Base-by-base conservation (phyloP, 805 yeast genomes). In the Sugiyamaella mastotermitis region DNA sequence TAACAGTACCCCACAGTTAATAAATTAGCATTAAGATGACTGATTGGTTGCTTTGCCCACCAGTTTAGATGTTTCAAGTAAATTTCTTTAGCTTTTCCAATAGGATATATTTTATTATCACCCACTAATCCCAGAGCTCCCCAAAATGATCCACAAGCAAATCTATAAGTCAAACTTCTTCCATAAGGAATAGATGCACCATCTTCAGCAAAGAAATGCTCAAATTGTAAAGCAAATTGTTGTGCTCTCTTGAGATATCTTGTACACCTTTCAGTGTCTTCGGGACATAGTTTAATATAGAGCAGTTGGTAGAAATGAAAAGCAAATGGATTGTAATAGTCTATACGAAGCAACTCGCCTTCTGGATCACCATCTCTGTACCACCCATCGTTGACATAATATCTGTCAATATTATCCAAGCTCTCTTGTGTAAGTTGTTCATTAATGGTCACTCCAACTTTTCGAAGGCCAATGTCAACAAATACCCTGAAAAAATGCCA, bases 241-340 rank as follows among this genome's bases (percentile, higher is more conserved):
- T 37, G 18, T 5, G 60, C 51, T 15, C 62, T 45, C 11, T 42
- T 42, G 10, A 41, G 17, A 29, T 36, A 55, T 10, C 31, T 38
- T 13, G 39, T 35, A 20, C 48, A 24, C 26, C 54, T 33, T 24
- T 44, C 42, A 1, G 41, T 29, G 14, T 51, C 53, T 20, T 41
- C 40, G 4, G 55, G 49, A 25, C 33, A 33, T 10, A 29, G 33
- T 10, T 24, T 39, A 10, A 45, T 32, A 42, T 53, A 58, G 14
- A 58, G 33, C 13, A 58, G 40, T 14, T 56, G 50, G 40, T 56
- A 58, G 33, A 42, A 58, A 32, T 58, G 63, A 29, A 58, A 44
- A 11, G 63, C 62, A 49, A 54, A 58, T 7, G 58, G 47, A 34
- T 56, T 54, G 38, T 58, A 58, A 42, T 58, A 51, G 37, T 58